phyloP scores from a whole-genome alignment of 2,329 filamentous ascomycete species.

The Penicillium hordei region DNA sequence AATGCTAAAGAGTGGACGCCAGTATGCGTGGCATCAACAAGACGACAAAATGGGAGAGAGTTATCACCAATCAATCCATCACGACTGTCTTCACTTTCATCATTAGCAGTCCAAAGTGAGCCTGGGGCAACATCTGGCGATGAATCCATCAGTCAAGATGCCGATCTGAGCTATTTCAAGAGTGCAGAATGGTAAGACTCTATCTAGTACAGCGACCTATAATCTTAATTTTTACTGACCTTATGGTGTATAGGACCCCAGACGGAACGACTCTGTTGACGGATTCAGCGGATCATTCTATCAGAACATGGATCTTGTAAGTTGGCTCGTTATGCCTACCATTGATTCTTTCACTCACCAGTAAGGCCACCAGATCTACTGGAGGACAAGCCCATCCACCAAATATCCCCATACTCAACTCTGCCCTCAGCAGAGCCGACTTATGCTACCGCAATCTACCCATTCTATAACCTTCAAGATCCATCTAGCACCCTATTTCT shows the following conservation, averaged over 20 bases:
- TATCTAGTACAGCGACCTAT: neutral
- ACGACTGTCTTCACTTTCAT: neutral
- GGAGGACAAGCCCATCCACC: conserved; percentile 38
- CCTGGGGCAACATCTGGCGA: no score
- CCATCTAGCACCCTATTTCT: conserved; percentile 52
- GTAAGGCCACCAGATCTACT: conserved; percentile 51
- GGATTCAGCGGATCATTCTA: conserved; percentile 50
- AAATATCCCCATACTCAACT: conserved; percentile 48
- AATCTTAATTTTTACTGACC: conserved; percentile 3
- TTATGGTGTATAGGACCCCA: conserved; percentile 41
- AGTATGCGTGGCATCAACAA: conserved; percentile 32
- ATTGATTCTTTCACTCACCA: conserved; percentile 9
- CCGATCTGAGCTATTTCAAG: conserved; percentile 43
- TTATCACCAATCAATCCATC: neutral
- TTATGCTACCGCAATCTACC: conserved; percentile 56
- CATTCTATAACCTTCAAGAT: conserved; percentile 55
- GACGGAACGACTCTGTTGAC: conserved; percentile 61
- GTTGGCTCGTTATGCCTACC: conserved; percentile 10
- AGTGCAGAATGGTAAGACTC: conserved; percentile 45
- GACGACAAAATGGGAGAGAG: conserved; percentile 4
- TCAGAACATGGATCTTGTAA: conserved; percentile 57
- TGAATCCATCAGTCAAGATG: neutral
- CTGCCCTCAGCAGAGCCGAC: conserved; percentile 51
- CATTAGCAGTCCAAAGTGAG: neutral
- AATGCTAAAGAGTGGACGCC: conserved; percentile 13